Conservation (phyloP, 2,329 filamentous ascomycete species). For the Talaromyces sp. region DNA sequence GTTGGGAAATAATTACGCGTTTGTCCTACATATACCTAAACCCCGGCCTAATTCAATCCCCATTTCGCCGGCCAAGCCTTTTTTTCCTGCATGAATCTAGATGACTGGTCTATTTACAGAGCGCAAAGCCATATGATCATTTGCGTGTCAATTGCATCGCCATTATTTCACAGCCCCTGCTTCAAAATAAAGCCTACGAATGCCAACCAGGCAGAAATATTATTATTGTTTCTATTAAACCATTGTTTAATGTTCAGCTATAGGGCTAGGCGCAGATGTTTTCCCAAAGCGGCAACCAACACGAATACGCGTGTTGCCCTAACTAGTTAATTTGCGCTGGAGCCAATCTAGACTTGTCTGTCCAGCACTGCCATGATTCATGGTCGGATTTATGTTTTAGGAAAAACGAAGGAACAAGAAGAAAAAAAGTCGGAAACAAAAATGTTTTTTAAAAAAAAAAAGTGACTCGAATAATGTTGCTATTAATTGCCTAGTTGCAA, state of each 20-base stretch:
- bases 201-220: background rate
- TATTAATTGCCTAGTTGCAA: too few species aligned
- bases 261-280: background rate
- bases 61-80: background rate
- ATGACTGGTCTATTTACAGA: background rate
- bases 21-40: too few species aligned
- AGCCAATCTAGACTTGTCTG: too few species aligned
- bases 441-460: background rate
- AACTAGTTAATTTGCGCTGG: background rate
- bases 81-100: too few species aligned
- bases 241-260: background rate
- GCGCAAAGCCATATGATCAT: background rate
- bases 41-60: background rate
- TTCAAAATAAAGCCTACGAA: background rate
- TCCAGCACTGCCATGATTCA: background rate
- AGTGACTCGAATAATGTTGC: conserved; percentile 1
- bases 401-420: background rate
- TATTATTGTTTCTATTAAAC: background rate
- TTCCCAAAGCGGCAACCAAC: background rate
- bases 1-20: background rate
- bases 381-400: background rate
- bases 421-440: too few species aligned
- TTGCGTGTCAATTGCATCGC: background rate
- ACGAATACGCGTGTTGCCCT: background rate
- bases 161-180: background rate